Conservation (phyloP, 139 green algal species). For the Closterium sp. region DNA sequence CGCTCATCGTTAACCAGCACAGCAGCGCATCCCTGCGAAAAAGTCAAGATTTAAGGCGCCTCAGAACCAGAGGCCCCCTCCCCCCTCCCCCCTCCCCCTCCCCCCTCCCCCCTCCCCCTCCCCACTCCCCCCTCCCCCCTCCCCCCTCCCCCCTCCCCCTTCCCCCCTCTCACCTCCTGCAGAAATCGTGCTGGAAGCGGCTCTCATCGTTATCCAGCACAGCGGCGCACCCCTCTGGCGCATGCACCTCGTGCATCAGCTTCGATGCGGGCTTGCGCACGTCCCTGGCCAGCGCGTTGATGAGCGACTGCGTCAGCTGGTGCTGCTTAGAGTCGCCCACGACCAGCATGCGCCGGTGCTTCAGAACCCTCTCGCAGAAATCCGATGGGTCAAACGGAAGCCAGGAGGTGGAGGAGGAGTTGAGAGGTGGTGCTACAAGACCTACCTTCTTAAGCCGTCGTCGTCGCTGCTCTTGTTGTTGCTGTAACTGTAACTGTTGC, state of each 20-base stretch:
- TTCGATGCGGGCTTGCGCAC: neutral
- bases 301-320: neutral
- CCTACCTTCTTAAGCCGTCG: neutral
- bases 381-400: neutral
- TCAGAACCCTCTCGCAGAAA: neutral
- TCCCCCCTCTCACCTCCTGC: neutral
- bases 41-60: no score
- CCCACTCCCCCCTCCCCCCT: no score
- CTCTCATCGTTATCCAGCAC: neutral
- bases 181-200: neutral
- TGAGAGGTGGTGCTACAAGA: neutral
- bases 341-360: neutral
- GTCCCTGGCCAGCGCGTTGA: neutral
- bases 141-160: neutral
- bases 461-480: neutral
- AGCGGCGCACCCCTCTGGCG: neutral
- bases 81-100: neutral
- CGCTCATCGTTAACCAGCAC: no score
- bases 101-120: neutral
- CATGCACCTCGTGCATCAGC: neutral
- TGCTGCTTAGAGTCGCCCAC: neutral
- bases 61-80: no score
- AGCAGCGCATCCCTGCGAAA: no score
- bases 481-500: no score
- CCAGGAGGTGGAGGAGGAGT: neutral